Conservation (phyloP, 345 rosid species). For the Ricinus communis region DNA sequence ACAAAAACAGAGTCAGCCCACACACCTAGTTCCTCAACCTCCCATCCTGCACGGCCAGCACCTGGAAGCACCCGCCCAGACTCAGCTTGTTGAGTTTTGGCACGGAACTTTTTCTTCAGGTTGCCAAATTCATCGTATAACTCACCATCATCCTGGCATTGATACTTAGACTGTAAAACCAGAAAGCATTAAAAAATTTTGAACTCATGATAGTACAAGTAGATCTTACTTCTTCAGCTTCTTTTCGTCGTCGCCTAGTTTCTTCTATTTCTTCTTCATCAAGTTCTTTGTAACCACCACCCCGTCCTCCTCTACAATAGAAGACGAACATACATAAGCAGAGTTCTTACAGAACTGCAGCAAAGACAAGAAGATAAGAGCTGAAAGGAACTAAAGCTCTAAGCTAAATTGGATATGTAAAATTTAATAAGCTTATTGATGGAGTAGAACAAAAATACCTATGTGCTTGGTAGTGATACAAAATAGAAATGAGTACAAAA, state of each 20-base stretch:
- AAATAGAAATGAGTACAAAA: no score
- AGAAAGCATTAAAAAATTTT: slow-evolving; percentile 15
- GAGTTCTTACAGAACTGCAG: slow-evolving; percentile 3
- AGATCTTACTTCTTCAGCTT: slow-evolving; percentile 79
- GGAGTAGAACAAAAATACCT: no score
- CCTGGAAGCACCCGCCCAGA: slow-evolving; percentile 58
- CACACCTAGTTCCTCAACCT: slow-evolving; percentile 86
- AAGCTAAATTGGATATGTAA: no score
- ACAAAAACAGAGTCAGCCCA: background rate
- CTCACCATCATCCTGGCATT: slow-evolving; percentile 90
- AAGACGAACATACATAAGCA: slow-evolving; percentile 5
- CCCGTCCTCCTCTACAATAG: slow-evolving; percentile 86
- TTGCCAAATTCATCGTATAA: slow-evolving; percentile 98
- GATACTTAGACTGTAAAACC: slow-evolving; percentile 17
- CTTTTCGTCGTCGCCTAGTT: slow-evolving; percentile 85
- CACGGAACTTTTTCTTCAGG: slow-evolving; percentile 92
- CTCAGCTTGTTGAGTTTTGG: slow-evolving; percentile 78
- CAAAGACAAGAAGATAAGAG: background rate
- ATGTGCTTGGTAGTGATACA: background rate
- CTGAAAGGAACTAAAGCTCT: background rate
- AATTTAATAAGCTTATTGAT: background rate
- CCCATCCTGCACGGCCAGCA: slow-evolving; percentile 99
- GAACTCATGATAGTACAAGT: slow-evolving; percentile 8
- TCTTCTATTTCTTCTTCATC: slow-evolving; percentile 99
- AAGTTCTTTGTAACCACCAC: slow-evolving; percentile 96